phyloP scores from a whole-genome alignment of 306 rosid genomes.

The Elaeagnus macrophylla region DNA sequence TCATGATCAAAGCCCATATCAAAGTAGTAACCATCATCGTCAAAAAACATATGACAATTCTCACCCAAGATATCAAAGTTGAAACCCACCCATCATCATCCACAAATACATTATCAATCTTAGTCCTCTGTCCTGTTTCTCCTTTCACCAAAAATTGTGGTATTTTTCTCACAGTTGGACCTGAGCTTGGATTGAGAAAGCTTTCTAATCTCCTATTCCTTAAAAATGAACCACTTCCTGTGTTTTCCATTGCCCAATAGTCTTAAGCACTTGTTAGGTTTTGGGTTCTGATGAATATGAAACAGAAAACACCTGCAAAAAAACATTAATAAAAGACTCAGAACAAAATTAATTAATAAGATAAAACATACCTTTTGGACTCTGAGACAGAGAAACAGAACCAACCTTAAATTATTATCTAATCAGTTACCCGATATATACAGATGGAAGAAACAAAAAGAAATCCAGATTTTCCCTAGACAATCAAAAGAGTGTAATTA shows the following conservation, averaged over 20 bases:
- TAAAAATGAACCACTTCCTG: slow-evolving; percentile 31
- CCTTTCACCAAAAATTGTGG: slow-evolving; percentile 24
- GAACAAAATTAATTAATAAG: background rate
- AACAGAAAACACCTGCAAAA: slow-evolving; percentile 7
- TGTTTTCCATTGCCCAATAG: slow-evolving; percentile 7
- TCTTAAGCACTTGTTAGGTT: no score
- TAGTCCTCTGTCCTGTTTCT: slow-evolving; percentile 10
- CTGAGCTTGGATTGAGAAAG: slow-evolving; percentile 33
- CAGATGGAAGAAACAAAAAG: no score
- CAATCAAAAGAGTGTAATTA: no score
- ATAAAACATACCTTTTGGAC: background rate
- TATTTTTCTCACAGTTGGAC: slow-evolving; percentile 25
- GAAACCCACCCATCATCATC: slow-evolving; percentile 45
- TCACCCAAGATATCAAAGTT: slow-evolving; percentile 33
- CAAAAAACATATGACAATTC: slow-evolving; percentile 42
- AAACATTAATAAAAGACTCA: background rate
- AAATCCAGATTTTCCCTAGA: no score
- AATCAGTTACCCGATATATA: no score
- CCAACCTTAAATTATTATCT: no score
- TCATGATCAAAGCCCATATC: slow-evolving; percentile 49
- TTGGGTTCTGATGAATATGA: background rate
- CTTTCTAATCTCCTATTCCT: slow-evolving; percentile 50
- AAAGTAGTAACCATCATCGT: slow-evolving; percentile 49
- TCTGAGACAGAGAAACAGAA: no score
- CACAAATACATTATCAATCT: slow-evolving; percentile 9